Evolutionary conservation across 768 basidiomycete genomes (phyloP).

Genomic region (Phylloporus arenicola): DNA sequence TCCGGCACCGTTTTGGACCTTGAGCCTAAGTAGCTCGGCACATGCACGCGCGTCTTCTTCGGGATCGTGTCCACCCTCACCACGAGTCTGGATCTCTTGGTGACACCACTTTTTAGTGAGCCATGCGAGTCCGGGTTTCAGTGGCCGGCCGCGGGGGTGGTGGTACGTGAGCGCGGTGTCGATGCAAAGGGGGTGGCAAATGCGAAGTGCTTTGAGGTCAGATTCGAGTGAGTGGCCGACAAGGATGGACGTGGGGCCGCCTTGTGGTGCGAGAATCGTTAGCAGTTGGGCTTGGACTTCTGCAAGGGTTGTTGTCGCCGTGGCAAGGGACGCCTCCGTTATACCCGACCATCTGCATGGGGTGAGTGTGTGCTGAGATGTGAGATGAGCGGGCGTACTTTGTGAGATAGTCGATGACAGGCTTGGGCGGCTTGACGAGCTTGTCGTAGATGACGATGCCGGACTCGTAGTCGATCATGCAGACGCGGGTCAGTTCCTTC

Average conservation of each 20-base stretch:
- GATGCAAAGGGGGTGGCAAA: conserved; percentile 81
- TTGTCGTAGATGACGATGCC: conserved; percentile 79
- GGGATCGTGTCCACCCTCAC: conserved; percentile 87
- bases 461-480: conserved; percentile 71
- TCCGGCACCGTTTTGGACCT: conserved; percentile 67
- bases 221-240: conserved; percentile 95
- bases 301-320: conserved; percentile 71
- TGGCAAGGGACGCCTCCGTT: conserved; percentile 62
- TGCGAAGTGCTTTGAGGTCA: conserved; percentile 82
- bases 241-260: conserved; percentile 63
- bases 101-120: conserved; percentile 91
- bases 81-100: conserved; percentile 80
- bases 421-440: conserved; percentile 81
- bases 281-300: conserved; percentile 74
- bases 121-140: conserved; percentile 97
- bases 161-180: conserved; percentile 89
- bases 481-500: conserved; percentile 82
- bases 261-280: conserved; percentile 49
- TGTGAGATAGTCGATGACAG: conserved; percentile 89
- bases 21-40: conserved; percentile 75
- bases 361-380: background rate
- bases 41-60: conserved; percentile 93
- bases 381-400: conserved; percentile 40
- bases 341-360: conserved; percentile 83
- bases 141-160: conserved; percentile 88